Conservation (phyloP, 306 rosid species). For the Begonia fuchsioides region DNA sequence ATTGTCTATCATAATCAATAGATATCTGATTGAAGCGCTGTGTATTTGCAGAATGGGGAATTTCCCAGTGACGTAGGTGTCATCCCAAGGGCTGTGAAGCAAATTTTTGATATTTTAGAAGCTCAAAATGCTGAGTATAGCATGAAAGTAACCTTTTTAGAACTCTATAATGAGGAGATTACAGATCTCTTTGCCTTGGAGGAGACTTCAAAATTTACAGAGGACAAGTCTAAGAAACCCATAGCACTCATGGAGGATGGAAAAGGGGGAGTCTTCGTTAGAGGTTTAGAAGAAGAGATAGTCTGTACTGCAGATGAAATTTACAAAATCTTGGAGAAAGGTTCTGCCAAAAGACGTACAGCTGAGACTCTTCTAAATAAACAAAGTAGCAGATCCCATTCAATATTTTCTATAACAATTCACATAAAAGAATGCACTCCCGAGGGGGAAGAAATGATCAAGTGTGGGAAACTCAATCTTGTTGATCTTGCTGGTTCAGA, state of each 20-base stretch:
- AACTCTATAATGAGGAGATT: slow-evolving; percentile 87
- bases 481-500: slow-evolving; percentile 98
- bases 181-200: slow-evolving; percentile 72
- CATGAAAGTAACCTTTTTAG: slow-evolving; percentile 83
- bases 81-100: slow-evolving; percentile 90
- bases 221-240: slow-evolving; percentile 67
- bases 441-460: slow-evolving; percentile 83
- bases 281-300: slow-evolving; percentile 92
- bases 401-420: slow-evolving; percentile 77
- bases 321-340: slow-evolving; percentile 64
- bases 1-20: not conserved
- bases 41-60: slow-evolving; percentile 47
- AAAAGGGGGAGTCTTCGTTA: slow-evolving; percentile 72
- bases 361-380: slow-evolving; percentile 88
- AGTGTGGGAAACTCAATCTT: slow-evolving; percentile 96
- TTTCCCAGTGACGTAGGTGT: slow-evolving; percentile 89
- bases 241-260: slow-evolving; percentile 85
- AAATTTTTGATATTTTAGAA: slow-evolving; percentile 80
- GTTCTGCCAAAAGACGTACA: slow-evolving; percentile 83
- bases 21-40: slow-evolving; percentile 3
- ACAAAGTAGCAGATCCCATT: slow-evolving; percentile 97
- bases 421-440: slow-evolving; percentile 68
- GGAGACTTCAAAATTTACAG: slow-evolving; percentile 43
- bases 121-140: slow-evolving; percentile 79
- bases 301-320: slow-evolving; percentile 74